Percentiles rank a stretch among this genome's conserved stretches.
Conservation (phyloP, 148 eudicot species). For the Chenopodium album region DNA sequence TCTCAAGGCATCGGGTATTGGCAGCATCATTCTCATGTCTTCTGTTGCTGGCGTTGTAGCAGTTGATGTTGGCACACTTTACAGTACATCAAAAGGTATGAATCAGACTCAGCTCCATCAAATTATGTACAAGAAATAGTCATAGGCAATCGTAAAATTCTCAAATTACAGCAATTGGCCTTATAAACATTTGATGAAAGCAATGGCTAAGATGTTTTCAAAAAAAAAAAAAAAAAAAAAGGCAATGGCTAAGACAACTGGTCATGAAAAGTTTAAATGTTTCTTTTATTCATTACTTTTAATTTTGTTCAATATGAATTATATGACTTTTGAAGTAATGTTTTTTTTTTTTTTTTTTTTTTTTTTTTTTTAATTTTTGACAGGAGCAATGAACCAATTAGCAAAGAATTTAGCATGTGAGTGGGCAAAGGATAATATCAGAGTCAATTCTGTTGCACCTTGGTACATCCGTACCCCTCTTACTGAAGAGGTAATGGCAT, state of each 20-base stretch:
- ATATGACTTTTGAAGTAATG: not conserved
- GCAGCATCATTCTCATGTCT: slow-evolving; percentile 50
- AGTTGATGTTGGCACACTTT: slow-evolving; percentile 13
- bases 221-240: too few species aligned
- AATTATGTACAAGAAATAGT: not conserved
- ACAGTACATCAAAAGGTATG: not conserved
- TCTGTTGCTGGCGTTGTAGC: slow-evolving; percentile 40
- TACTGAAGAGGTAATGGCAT: slow-evolving; percentile 35
- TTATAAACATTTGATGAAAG: too few species aligned
- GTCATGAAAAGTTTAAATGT: not conserved
- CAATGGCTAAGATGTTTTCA: too few species aligned
- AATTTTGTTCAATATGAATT: not conserved
- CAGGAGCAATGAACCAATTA: slow-evolving; percentile 38
- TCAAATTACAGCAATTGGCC: too few species aligned
- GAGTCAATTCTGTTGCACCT: slow-evolving; percentile 59
- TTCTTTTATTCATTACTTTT: not conserved
- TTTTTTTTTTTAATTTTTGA: not conserved
- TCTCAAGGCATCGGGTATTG: slow-evolving; percentile 48
- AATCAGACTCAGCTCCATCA: not conserved
- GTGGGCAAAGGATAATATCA: slow-evolving; percentile 78
- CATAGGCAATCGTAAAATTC: too few species aligned
- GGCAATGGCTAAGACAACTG: too few species aligned
- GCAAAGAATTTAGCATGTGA: slow-evolving; percentile 54
- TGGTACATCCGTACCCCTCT: slow-evolving; percentile 56
- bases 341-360: too few species aligned